phyloP scores from a whole-genome alignment of 768 basidiomycete genomes.

The Suillus weaverae region DNA sequence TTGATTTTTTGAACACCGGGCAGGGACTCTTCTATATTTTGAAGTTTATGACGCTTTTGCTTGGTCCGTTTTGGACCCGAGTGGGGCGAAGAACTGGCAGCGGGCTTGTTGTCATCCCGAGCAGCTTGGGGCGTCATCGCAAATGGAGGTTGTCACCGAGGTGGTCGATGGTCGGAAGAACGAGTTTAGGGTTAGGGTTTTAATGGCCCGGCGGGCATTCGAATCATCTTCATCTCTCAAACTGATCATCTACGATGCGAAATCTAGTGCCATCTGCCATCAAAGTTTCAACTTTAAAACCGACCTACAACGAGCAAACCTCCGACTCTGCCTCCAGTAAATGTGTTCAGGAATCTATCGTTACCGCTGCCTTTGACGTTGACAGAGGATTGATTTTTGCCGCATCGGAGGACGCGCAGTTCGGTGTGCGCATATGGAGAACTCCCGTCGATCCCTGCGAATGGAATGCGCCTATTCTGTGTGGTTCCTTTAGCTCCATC shows the following conservation, averaged over 20 bases:
- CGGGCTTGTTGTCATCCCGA: background rate
- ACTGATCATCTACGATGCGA: conserved; percentile 41
- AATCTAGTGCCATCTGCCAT: conserved; percentile 51
- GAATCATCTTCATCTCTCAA: background rate
- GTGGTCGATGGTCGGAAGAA: conserved; percentile 4
- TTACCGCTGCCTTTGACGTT: conserved; percentile 56
- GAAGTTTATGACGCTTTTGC: conserved; percentile 11
- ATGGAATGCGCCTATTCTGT: conserved; percentile 20
- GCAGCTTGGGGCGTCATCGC: background rate
- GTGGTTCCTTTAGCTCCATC: conserved; percentile 21
- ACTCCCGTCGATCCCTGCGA: conserved; percentile 13
- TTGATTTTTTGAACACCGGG: conserved; percentile 89
- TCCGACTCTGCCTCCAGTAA: conserved; percentile 18
- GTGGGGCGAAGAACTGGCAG: background rate
- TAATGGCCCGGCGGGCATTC: no score
- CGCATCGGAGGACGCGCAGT: conserved; percentile 59
- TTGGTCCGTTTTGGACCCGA: conserved; percentile 8
- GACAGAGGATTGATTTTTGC: conserved; percentile 62
- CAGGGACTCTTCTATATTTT: conserved; percentile 18
- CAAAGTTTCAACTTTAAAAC: conserved; percentile 16
- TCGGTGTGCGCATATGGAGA: conserved; percentile 62
- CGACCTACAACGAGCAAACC: conserved; percentile 16
- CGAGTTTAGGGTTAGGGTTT: conserved; percentile 19
- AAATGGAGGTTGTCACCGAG: background rate
- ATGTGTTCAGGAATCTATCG: conserved; percentile 35